These are phyloP conservation scores for Pyrenochaeta sp. DNA, from an alignment of 2,329 filamentous ascomycete genomes.

Conservation along the genomic window DNA sequence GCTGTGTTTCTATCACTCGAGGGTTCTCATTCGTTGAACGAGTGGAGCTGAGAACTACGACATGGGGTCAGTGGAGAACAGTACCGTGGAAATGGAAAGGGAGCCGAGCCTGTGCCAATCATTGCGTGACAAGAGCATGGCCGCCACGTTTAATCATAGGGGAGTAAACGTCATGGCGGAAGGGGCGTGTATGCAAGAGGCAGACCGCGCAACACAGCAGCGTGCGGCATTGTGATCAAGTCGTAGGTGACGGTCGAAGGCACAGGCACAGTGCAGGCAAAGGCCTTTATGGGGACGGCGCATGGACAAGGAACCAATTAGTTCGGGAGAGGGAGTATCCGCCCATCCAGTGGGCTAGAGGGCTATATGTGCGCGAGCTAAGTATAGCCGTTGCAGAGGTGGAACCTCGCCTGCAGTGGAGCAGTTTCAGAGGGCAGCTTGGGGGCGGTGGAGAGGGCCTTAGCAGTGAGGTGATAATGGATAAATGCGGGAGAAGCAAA, in stretches of 20 bases:
- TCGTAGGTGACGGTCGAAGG: too few species aligned
- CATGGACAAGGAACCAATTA: too few species aligned
- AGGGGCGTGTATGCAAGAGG: too few species aligned
- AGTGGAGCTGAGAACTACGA: slow-evolving; percentile 11
- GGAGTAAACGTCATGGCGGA: too few species aligned
- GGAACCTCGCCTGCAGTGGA: slow-evolving; percentile 42
- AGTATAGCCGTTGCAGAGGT: slow-evolving; percentile 46
- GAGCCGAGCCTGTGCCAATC: neutral
- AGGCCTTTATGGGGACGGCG: too few species aligned
- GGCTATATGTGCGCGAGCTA: slow-evolving; percentile 36
- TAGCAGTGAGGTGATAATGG: slow-evolving; percentile 6
- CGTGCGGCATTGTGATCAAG: too few species aligned
- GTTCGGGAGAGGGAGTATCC: slow-evolving; percentile 31
- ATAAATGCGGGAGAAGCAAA: slow-evolving; percentile 4
- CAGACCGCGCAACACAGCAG: too few species aligned
- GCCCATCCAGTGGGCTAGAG: slow-evolving; percentile 28
- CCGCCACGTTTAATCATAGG: too few species aligned
- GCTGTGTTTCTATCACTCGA: slow-evolving; percentile 7
- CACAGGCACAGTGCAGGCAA: too few species aligned
- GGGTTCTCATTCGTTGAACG: slow-evolving; percentile 1
- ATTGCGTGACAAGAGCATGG: neutral
- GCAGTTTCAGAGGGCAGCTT: slow-evolving; percentile 37
- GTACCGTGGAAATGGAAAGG: neutral
- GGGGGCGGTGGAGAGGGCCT: neutral
- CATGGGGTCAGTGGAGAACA: slow-evolving; percentile 8